Percentiles rank a stretch among this genome's conserved stretches.
Evolutionary conservation across 176 grass and related monocot species (phyloP).

Genomic region (Bromus sterilis): DNA sequence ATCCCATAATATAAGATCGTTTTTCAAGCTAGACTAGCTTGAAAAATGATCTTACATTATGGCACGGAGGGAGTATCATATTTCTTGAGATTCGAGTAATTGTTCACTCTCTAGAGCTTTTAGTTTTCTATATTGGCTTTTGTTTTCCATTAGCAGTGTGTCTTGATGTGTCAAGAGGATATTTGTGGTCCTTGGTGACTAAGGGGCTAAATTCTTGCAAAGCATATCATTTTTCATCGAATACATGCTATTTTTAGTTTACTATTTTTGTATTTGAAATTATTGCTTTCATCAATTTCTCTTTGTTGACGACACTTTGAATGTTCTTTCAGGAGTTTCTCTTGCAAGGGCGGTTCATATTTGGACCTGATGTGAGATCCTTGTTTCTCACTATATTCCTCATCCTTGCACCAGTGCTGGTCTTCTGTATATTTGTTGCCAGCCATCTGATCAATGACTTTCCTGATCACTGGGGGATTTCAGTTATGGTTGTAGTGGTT

Average conservation of each 20-base stretch:
- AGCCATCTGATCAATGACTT: slow-evolving; percentile 87
- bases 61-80: no score
- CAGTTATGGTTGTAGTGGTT: slow-evolving; percentile 71
- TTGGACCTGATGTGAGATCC: slow-evolving; percentile 94
- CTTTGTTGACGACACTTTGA: not conserved
- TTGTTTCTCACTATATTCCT: slow-evolving; percentile 95
- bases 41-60: no score
- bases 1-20: no score
- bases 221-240: not conserved
- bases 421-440: slow-evolving; percentile 95
- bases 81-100: not conserved
- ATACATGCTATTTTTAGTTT: not conserved
- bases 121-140: not conserved
- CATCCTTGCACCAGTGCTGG: slow-evolving; percentile 65
- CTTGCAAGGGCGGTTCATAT: slow-evolving; percentile 91
- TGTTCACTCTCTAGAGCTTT: not conserved
- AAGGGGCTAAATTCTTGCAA: not conserved
- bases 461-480: slow-evolving; percentile 73
- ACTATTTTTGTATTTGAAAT: not conserved
- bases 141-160: not conserved
- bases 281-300: not conserved
- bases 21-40: no score
- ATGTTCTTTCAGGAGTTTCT: slow-evolving; percentile 75
- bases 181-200: not conserved
- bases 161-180: not conserved